These are phyloP conservation scores for Dendrobium nobile DNA, from an alignment of 106 monocot genomes.

Conservation along the genomic window DNA sequence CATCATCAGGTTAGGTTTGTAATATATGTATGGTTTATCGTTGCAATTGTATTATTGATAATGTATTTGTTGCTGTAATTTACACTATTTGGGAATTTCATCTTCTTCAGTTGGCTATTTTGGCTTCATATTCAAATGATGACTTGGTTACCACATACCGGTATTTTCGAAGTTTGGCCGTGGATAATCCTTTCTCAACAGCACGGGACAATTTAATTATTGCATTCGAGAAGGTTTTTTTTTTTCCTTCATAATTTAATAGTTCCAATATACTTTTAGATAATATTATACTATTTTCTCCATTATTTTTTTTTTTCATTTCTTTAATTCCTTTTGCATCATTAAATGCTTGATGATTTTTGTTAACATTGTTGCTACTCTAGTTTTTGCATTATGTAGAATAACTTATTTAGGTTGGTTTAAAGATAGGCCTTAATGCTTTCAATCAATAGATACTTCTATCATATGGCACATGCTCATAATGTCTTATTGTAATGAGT, in stretches of 20 bases:
- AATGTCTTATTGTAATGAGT: neutral
- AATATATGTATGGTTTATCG: neutral
- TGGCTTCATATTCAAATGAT: constrained; percentile 79
- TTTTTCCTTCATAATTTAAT: neutral
- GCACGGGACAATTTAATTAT: constrained; percentile 95
- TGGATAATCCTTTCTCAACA: constrained; percentile 74
- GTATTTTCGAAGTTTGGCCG: constrained; percentile 94
- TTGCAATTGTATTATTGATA: neutral
- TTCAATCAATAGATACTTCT: neutral
- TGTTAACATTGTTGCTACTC: neutral
- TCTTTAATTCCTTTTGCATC: neutral
- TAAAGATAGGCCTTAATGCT: neutral
- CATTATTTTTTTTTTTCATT: neutral
- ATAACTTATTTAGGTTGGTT: neutral
- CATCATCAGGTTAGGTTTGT: constrained; percentile 72
- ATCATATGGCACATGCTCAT: neutral
- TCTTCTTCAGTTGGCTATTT: constrained; percentile 73
- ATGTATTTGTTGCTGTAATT: constrained; percentile 1
- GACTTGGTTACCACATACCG: constrained; percentile 65
- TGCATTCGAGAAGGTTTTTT: constrained; percentile 88
- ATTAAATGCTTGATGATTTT: neutral
- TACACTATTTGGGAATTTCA: neutral
- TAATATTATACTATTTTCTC: neutral
- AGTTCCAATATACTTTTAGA: neutral
- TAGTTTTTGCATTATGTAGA: neutral